Conservation (phyloP, 352 stramenopile genomes). For the Pythium myriotylum region DNA sequence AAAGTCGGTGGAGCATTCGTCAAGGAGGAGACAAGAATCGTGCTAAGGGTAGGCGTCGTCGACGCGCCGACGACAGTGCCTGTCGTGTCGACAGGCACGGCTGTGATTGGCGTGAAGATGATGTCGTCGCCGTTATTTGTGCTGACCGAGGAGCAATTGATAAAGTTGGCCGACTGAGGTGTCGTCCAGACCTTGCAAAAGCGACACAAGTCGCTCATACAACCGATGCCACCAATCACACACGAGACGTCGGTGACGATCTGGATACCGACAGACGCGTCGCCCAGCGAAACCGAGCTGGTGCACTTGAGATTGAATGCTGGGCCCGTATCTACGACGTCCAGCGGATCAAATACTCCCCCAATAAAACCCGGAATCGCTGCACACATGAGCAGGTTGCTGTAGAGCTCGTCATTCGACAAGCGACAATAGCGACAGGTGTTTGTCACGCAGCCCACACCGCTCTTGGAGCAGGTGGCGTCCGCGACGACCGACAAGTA, state of each 20-base stretch:
- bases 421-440: conserved; percentile 11
- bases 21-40: neutral
- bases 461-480: neutral
- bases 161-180: conserved; percentile 20
- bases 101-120: neutral
- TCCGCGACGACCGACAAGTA: neutral
- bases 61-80: neutral
- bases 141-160: conserved; percentile 8
- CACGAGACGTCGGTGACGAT: conserved; percentile 22
- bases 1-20: neutral
- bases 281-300: conserved; percentile 6
- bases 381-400: conserved; percentile 1
- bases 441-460: conserved; percentile 1
- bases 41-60: neutral
- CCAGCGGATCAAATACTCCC: neutral
- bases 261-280: conserved; percentile 23
- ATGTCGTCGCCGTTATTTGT: conserved; percentile 11
- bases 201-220: conserved; percentile 26
- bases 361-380: neutral
- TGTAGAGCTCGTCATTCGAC: neutral
- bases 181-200: conserved; percentile 24
- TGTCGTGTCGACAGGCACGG: neutral
- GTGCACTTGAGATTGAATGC: conserved; percentile 3
- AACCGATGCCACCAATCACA: conserved; percentile 27
- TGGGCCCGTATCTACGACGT: neutral